Evolutionary conservation across 2,329 filamentous ascomycete genomes (phyloP), one percentile per base, ranked within the genome.

Genomic region (Chaetomiaceae sp.): DNA sequence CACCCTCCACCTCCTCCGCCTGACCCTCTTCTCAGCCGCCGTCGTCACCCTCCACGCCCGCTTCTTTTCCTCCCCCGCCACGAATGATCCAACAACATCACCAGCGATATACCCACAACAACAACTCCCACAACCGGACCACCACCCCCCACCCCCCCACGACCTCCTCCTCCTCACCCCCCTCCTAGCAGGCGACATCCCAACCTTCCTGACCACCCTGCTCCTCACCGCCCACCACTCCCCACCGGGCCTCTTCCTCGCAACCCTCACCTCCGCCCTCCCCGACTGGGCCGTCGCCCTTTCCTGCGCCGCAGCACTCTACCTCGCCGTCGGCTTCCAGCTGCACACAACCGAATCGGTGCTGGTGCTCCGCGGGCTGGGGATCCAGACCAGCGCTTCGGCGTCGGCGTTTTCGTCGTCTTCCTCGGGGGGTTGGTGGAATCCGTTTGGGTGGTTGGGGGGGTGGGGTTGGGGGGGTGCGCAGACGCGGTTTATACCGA

Each of bases 351-450:
- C 89, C 65, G 93, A 99, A 74, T 90, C 87, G 6, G 77, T 99
- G 6, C 81, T 96, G 2, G 87, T 96, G 4, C 82, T 99, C 58
- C 82, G 89, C 19, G 89, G 91, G 0, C 76, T 99, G 13, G 93
- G 93, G 7, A 85, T 99, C 46, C 93, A 99, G 73, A 96, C 89
- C 3, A 85, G 81, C 7, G 25, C 6, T 4, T 53, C 49, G 13
- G 25, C n/a, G 21, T 17, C n/a, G 27, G 48, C 44, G 10, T 34
- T n/a, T n/a, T n/a, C n/a, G n/a, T n/a, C n/a, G n/a, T n/a, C n/a
- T n/a, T n/a, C n/a, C n/a, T n/a, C n/a, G n/a, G n/a, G n/a, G n/a
- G n/a, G n/a, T n/a, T n/a, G n/a, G n/a, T n/a, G n/a, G n/a, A n/a
- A n/a, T n/a, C n/a, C n/a, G n/a, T n/a, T n/a, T n/a, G n/a, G n/a